These are phyloP conservation scores for Phytopythium ostracodes DNA, from an alignment of 352 stramenopile species.

Conservation along the genomic window DNA sequence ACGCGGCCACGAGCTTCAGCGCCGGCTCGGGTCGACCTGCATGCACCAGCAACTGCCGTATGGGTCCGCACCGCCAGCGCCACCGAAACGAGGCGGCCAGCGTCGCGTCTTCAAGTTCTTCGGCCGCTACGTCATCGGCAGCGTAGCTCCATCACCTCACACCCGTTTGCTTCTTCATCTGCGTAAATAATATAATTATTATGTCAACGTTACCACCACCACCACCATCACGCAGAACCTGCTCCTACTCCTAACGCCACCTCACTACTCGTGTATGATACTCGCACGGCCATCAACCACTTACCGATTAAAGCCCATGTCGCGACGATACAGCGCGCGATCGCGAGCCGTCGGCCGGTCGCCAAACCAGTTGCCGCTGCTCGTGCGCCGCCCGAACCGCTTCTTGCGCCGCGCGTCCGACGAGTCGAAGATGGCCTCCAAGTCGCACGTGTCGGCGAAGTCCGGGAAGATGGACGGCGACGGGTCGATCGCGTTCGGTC, in stretches of 20 bases:
- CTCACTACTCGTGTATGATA: neutral
- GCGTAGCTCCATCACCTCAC: constrained; percentile 1
- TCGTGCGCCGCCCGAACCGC: constrained; percentile 71
- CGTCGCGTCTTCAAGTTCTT: neutral
- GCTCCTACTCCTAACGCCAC: neutral
- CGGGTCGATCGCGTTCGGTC: constrained; percentile 63
- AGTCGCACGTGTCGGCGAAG: constrained; percentile 79
- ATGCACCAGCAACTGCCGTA: constrained; percentile 7
- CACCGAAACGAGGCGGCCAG: neutral
- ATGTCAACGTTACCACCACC: constrained; percentile 4
- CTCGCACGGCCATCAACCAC: constrained; percentile 10
- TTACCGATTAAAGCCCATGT: constrained; percentile 76
- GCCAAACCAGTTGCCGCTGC: constrained; percentile 82
- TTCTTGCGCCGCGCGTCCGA: constrained; percentile 74
- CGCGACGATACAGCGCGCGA: constrained; percentile 74
- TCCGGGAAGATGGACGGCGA: constrained; percentile 81
- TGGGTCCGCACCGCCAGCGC: constrained; percentile 1
- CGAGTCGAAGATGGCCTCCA: constrained; percentile 82
- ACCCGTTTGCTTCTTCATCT: neutral
- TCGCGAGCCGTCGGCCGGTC: constrained; percentile 74
- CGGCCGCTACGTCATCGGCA: constrained; percentile 3
- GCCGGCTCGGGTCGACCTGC: neutral
- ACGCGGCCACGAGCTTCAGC: neutral
- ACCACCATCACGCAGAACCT: neutral
- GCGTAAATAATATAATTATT: constrained; percentile 40